Evolutionary conservation across 2,329 filamentous ascomycete species (phyloP).

Genomic region (Neurospora crassa): DNA sequence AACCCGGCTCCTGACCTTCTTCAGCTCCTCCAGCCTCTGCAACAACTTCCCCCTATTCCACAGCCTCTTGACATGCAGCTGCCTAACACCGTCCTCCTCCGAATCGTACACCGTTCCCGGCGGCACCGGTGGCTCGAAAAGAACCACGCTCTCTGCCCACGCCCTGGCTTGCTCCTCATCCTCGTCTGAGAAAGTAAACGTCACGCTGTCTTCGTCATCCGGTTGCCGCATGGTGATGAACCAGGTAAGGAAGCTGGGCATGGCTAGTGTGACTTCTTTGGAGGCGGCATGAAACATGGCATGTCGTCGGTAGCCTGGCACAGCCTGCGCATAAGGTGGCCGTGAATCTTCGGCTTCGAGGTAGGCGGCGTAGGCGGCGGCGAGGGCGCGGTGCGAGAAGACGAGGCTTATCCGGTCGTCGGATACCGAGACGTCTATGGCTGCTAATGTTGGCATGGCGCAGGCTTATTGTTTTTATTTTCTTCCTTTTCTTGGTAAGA

Average conservation of each 20-base stretch:
- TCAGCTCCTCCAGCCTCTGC: conserved; percentile 14
- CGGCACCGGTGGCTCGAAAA: conserved; percentile 14
- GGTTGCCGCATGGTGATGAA: conserved; percentile 21
- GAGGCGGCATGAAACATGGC: conserved; percentile 9
- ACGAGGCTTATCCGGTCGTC: conserved; percentile 17
- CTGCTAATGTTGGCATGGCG: conserved; percentile 17
- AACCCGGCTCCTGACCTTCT: neutral
- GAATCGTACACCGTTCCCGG: conserved; percentile 4
- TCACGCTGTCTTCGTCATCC: conserved; percentile 17
- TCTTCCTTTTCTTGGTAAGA: neutral
- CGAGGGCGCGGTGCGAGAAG: conserved; percentile 18
- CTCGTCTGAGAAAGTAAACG: conserved; percentile 15
- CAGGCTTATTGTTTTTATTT: neutral
- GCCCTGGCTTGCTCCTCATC: conserved; percentile 9
- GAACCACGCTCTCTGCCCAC: conserved; percentile 16
- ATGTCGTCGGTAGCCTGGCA: conserved; percentile 13
- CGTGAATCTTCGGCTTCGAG: conserved; percentile 14
- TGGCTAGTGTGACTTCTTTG: conserved; percentile 16
- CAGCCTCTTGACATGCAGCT: conserved; percentile 17
- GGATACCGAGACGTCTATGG: conserved; percentile 18
- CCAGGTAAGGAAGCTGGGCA: conserved; percentile 19
- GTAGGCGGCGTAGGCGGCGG: conserved; percentile 16
- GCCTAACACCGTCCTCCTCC: conserved; percentile 6
- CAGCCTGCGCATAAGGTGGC: conserved; percentile 7
- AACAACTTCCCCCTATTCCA: conserved; percentile 15